phyloP scores from a whole-genome alignment of 116 monocot genomes.

The Thalassia testudinum region DNA sequence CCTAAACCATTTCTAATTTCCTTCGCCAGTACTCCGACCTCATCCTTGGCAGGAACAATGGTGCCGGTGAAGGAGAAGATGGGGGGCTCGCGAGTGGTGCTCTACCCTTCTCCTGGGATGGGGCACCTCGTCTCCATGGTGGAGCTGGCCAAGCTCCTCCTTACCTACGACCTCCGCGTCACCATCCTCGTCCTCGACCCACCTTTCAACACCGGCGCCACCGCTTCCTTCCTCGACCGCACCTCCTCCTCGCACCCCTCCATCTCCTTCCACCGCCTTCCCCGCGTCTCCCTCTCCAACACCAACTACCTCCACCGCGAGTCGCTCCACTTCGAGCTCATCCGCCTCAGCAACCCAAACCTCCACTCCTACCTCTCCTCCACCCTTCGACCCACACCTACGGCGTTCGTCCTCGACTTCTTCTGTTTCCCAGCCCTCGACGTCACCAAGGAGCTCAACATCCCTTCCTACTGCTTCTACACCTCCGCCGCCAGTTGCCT shows the following conservation, averaged over 20 bases:
- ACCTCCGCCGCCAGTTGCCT: conserved; percentile 17
- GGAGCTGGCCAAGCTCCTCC: conserved; percentile 51
- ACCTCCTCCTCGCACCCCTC: conserved; percentile 17
- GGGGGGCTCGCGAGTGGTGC: conserved; percentile 21
- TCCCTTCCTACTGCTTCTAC: conserved; percentile 37
- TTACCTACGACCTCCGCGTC: conserved; percentile 22
- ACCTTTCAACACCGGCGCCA: conserved; percentile 19
- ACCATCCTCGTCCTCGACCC: conserved; percentile 28
- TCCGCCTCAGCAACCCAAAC: conserved; percentile 31
- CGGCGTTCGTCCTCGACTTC: conserved; percentile 34
- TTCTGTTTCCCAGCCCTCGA: conserved; percentile 25
- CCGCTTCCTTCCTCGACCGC: not conserved
- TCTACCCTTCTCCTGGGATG: conserved; percentile 61
- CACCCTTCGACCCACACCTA: not conserved
- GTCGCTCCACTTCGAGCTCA: conserved; percentile 32
- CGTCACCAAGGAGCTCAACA: conserved; percentile 9
- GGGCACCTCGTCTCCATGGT: conserved; percentile 77
- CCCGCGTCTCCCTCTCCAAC: conserved; percentile 13
- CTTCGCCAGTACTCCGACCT: too few relatives aligned
- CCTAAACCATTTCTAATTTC: too few relatives aligned
- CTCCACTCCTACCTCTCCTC: conserved; percentile 21
- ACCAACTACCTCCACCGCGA: conserved; percentile 17
- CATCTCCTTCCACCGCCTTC: conserved; percentile 56
- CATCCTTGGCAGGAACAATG: too few relatives aligned
- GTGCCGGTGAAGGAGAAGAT: too few relatives aligned